These are phyloP conservation scores for Boletus bicolor DNA, from an alignment of 768 basidiomycete species.

Conservation along the genomic window DNA sequence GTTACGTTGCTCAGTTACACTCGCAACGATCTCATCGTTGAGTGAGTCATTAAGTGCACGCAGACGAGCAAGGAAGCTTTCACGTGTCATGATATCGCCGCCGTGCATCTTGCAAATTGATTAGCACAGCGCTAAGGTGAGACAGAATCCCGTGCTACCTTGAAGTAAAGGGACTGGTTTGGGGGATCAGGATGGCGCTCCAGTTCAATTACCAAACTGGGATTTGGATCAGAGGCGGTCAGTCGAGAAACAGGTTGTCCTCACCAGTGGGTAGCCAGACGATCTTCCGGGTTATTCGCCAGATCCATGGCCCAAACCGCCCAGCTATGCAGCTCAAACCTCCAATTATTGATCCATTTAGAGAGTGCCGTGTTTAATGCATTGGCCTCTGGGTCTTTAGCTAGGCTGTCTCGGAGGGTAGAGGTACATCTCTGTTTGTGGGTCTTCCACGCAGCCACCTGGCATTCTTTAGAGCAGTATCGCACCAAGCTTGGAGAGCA, in stretches of 20 bases:
- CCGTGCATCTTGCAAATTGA: slow-evolving; percentile 19
- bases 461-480: slow-evolving; percentile 31
- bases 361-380: slow-evolving; percentile 23
- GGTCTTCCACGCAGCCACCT: slow-evolving; percentile 28
- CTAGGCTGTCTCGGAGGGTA: slow-evolving; percentile 11
- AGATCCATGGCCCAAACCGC: slow-evolving; percentile 25
- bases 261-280: slow-evolving; percentile 27
- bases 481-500: slow-evolving; percentile 21
- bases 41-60: slow-evolving; percentile 4
- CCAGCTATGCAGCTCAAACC: slow-evolving; percentile 17
- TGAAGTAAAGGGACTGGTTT: slow-evolving; percentile 19
- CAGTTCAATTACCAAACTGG: slow-evolving; percentile 23
- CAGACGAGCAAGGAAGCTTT: slow-evolving; percentile 16
- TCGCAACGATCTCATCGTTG: slow-evolving; percentile 20
- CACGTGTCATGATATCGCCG: slow-evolving; percentile 24
- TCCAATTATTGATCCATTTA: slow-evolving; percentile 27
- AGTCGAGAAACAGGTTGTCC: neutral
- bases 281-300: slow-evolving; percentile 23
- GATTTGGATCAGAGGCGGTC: neutral
- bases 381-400: slow-evolving; percentile 11
- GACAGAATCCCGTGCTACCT: slow-evolving; percentile 6
- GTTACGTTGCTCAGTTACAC: slow-evolving; percentile 19
- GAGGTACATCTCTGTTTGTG: slow-evolving; percentile 23
- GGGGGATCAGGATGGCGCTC: slow-evolving; percentile 17
- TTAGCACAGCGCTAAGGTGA: neutral